Evolutionary conservation across 108 stramenopile species (phyloP).

Genomic region (Chaetoceros muelleri): DNA sequence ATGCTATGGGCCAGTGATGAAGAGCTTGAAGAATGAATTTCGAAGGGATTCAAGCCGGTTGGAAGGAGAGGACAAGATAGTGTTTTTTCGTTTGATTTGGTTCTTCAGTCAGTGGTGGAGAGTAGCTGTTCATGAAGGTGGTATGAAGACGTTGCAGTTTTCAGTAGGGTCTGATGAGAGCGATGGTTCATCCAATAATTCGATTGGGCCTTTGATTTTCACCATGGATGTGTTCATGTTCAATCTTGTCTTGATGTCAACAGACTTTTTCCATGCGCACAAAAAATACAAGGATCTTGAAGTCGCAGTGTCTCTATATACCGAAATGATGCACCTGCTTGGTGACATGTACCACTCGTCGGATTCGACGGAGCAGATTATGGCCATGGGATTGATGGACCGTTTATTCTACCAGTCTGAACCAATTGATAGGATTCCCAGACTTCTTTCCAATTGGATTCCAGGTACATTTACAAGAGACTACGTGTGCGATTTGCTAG

Average conservation of each 20-base stretch:
- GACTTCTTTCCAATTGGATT: conserved; percentile 53
- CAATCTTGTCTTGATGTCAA: conserved; percentile 72
- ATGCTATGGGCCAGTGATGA: conserved; percentile 82
- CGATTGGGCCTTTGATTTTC: conserved; percentile 56
- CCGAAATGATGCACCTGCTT: conserved; percentile 77
- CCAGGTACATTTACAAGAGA: conserved; percentile 63
- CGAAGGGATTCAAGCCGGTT: conserved; percentile 71
- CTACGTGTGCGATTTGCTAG: conserved; percentile 76
- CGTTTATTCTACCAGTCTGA: conserved; percentile 68
- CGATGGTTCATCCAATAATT: neutral
- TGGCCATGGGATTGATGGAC: conserved; percentile 79
- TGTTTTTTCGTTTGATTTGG: conserved; percentile 76
- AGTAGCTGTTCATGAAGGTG: conserved; percentile 14
- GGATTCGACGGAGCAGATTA: conserved; percentile 68
- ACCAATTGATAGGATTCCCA: conserved; percentile 67
- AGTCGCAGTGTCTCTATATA: conserved; percentile 61
- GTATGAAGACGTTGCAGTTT: conserved; percentile 1
- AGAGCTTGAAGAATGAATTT: conserved; percentile 86
- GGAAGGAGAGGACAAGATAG: conserved; percentile 57
- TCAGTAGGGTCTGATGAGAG: neutral
- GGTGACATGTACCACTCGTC: conserved; percentile 52
- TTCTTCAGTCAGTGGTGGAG: conserved; percentile 84
- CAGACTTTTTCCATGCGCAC: conserved; percentile 53
- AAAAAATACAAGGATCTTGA: conserved; percentile 55
- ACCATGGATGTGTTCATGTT: conserved; percentile 90